Evolutionary conservation across 1,284 basidiomycete species (phyloP).

Genomic region (Cryptococcus sp.): DNA sequence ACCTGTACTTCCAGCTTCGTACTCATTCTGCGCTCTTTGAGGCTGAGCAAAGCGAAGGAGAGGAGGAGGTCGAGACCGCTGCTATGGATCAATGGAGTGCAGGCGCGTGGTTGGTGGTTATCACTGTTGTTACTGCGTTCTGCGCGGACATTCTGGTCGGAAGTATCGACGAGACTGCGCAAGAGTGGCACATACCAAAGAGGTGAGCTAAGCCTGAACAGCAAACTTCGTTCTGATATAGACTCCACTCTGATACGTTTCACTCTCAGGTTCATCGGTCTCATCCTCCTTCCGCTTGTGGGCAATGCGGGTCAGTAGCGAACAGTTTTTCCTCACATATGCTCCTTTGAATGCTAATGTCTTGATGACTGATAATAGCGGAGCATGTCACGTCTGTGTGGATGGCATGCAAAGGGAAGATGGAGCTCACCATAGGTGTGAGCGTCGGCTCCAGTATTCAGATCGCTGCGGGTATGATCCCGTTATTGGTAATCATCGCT

Average conservation of each 20-base stretch:
- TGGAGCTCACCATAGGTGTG: conserved; percentile 84
- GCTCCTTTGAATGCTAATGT: neutral
- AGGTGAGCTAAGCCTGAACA: conserved; percentile 36
- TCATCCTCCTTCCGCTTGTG: conserved; percentile 60
- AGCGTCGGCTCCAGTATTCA: conserved; percentile 90
- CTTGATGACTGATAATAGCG: conserved; percentile 49
- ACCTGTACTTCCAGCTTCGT: conserved; percentile 63
- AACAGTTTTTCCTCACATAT: conserved; percentile 10
- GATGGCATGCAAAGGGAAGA: conserved; percentile 86
- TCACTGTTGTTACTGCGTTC: conserved; percentile 81
- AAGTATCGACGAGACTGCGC: conserved; percentile 85
- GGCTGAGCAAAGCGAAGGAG: conserved; percentile 53
- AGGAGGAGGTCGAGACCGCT: conserved; percentile 61
- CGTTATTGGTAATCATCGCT: conserved; percentile 77
- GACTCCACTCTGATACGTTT: conserved; percentile 5
- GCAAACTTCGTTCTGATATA: conserved; percentile 31
- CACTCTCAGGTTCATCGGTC: conserved; percentile 49
- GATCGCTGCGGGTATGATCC: conserved; percentile 85
- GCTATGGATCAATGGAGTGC: conserved; percentile 72
- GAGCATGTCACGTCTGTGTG: conserved; percentile 74
- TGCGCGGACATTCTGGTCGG: conserved; percentile 73
- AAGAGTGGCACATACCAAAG: conserved; percentile 77
- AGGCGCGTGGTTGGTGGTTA: conserved; percentile 58
- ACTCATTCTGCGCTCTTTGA: conserved; percentile 60
- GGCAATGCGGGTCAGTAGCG: conserved; percentile 52